These are phyloP conservation scores for Coemansia sp. DNA, from an alignment of 192 early-diverging fungal genomes.

Conservation along the genomic window DNA sequence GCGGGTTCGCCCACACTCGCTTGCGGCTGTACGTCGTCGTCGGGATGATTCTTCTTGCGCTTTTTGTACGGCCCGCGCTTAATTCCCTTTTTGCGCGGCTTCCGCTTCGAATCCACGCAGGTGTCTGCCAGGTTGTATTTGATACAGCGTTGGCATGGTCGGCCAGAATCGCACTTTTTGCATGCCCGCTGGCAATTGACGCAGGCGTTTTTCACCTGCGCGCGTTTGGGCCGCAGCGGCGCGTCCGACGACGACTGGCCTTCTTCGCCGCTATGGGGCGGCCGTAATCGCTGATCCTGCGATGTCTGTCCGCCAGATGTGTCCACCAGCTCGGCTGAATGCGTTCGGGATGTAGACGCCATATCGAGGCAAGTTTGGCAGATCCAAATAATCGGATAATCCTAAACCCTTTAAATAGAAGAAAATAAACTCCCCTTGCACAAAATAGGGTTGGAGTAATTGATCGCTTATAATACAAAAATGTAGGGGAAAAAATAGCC, in stretches of 20 bases:
- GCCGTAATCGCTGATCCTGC: neutral
- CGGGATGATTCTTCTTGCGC: constrained; percentile 10
- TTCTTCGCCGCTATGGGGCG: constrained; percentile 6
- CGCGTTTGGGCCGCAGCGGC: constrained; percentile 55
- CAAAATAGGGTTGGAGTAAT: neutral
- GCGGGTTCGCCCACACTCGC: too few relatives aligned
- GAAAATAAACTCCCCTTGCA: neutral
- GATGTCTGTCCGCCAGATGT: neutral
- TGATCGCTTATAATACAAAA: constrained; percentile 1
- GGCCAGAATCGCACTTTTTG: constrained; percentile 86
- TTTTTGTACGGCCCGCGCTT: constrained; percentile 83
- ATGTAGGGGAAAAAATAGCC: neutral
- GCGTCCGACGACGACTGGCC: constrained; percentile 11
- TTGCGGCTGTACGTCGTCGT: neutral
- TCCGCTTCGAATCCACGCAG: constrained; percentile 76
- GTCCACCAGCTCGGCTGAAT: neutral
- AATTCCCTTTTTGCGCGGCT: constrained; percentile 81
- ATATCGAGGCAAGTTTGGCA: neutral
- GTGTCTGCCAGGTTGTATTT: constrained; percentile 71
- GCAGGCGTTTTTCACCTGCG: constrained; percentile 91
- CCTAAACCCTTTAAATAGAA: neutral
- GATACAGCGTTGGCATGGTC: constrained; percentile 86
- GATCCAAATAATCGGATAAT: constrained; percentile 11
- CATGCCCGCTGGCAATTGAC: constrained; percentile 85
- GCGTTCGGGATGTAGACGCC: neutral